Conservation (phyloP, 352 stramenopile species). For the Phytophthora sp. region DNA sequence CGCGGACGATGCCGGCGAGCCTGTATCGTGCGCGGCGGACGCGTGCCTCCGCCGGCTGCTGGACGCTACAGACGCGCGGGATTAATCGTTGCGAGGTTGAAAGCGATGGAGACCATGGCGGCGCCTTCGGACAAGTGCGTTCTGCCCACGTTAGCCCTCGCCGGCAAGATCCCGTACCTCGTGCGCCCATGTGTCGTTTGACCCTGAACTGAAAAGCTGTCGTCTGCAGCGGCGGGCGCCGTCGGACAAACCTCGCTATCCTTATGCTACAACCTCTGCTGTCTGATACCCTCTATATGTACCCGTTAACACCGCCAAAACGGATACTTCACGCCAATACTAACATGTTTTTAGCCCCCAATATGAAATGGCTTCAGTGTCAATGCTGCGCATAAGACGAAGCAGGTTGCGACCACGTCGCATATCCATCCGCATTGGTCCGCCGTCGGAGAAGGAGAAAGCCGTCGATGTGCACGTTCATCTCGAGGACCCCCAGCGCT, state of each 20-base stretch:
- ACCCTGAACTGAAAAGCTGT: background rate
- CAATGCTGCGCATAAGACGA: too few species aligned
- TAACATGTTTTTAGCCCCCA: too few species aligned
- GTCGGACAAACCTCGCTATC: too few species aligned
- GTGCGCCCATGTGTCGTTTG: slow-evolving; percentile 12
- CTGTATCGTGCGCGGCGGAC: slow-evolving; percentile 14
- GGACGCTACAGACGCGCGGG: slow-evolving; percentile 23
- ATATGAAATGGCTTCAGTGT: too few species aligned
- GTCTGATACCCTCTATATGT: too few species aligned
- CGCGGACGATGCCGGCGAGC: background rate
- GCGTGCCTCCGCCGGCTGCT: slow-evolving; percentile 14
- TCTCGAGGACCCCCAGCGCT: background rate
- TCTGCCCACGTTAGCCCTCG: background rate
- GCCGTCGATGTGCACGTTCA: too few species aligned
- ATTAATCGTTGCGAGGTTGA: slow-evolving; percentile 7
- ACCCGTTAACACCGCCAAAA: too few species aligned
- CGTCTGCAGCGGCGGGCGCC: slow-evolving; percentile 2
- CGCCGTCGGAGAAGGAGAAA: slow-evolving; percentile 36
- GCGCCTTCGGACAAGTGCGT: background rate
- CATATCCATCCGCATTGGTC: background rate
- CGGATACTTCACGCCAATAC: too few species aligned
- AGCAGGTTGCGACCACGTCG: background rate
- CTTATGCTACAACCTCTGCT: too few species aligned
- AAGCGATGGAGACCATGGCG: background rate
- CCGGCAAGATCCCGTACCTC: slow-evolving; percentile 10